Evolutionary conservation across 176 grass and related monocot genomes (phyloP).

Genomic region (Ensete glaucum): DNA sequence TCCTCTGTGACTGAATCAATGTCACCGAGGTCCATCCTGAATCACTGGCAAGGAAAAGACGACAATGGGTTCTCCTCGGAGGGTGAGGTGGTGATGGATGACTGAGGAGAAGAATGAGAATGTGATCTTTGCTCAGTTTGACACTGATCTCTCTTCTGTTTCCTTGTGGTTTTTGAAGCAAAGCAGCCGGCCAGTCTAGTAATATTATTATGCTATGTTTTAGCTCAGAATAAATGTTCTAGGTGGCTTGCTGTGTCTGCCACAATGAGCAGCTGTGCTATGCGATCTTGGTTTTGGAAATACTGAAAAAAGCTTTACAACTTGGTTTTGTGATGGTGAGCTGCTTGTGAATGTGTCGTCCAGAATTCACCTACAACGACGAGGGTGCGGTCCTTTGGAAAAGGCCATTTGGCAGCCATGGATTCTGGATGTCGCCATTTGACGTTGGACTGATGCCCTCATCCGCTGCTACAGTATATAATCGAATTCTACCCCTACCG

Average conservation of each 20-base stretch:
- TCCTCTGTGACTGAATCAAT: neutral
- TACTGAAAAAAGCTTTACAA: neutral
- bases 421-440: neutral
- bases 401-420: neutral
- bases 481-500: too few species aligned
- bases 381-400: neutral
- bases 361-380: neutral
- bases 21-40: constrained; percentile 30
- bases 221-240: constrained; percentile 28
- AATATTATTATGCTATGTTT: neutral
- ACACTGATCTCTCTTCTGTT: neutral
- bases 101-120: constrained; percentile 14
- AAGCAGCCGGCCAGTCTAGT: neutral
- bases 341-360: too few species aligned
- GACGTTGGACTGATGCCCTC: too few species aligned
- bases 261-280: constrained; percentile 18
- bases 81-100: constrained; percentile 6
- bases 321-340: too few species aligned
- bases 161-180: neutral
- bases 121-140: neutral
- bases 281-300: neutral
- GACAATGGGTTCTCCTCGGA: constrained; percentile 4
- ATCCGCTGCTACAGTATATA: too few species aligned
- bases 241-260: constrained; percentile 33
- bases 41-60: constrained; percentile 16